Evolutionary conservation across 2,329 filamentous ascomycete genomes (phyloP).

Genomic region (Pyricularia sp.): DNA sequence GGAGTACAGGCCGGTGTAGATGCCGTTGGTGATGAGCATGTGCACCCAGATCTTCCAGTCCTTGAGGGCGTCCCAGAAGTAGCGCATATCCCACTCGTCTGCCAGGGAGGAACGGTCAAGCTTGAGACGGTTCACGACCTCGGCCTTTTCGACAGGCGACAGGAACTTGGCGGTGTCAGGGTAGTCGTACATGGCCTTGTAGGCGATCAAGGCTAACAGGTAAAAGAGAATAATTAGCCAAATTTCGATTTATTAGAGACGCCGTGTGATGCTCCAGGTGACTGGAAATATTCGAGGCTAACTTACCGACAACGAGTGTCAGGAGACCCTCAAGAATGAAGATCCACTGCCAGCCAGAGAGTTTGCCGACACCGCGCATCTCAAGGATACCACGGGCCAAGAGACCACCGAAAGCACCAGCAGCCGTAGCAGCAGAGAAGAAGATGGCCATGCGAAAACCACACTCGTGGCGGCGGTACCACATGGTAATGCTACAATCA

Average conservation of each 20-base stretch:
- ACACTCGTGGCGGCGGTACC: constrained; percentile 49
- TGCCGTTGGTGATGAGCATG: constrained; percentile 26
- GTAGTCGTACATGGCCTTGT: constrained; percentile 70
- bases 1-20: constrained; percentile 21
- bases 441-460: constrained; percentile 58
- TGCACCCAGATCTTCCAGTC: constrained; percentile 72
- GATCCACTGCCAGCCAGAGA: constrained; percentile 55
- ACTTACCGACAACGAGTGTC: constrained; percentile 35
- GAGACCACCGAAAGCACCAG: constrained; percentile 67
- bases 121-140: constrained; percentile 62
- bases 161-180: constrained; percentile 72
- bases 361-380: constrained; percentile 56
- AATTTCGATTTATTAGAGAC: neutral
- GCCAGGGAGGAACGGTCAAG: constrained; percentile 57
- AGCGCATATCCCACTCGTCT: constrained; percentile 67
- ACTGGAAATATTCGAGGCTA: neutral
- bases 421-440: constrained; percentile 73
- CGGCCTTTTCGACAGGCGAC: constrained; percentile 57
- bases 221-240: constrained; percentile 12
- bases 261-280: too few relatives aligned
- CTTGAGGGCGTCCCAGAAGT: constrained; percentile 61
- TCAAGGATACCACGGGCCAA: constrained; percentile 61
- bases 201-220: constrained; percentile 54
- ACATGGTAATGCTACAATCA: constrained; percentile 34
- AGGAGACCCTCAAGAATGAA: constrained; percentile 62